phyloP scores from a whole-genome alignment of 805 yeast species.

The Priceomyces melissophilus region DNA sequence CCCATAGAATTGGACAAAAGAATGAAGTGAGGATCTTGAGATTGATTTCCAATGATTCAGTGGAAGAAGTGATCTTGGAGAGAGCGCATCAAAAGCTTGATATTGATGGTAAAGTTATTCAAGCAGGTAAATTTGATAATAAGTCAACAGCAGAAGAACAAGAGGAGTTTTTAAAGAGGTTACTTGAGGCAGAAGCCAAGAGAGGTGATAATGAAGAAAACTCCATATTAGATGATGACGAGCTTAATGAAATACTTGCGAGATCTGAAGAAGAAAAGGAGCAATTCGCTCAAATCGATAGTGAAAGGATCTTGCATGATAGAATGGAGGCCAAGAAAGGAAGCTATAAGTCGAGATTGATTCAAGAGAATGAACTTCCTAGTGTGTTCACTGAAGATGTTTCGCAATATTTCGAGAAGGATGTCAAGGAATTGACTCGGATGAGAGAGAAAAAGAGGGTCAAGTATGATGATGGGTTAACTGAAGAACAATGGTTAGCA shows the following conservation, averaged over 20 bases:
- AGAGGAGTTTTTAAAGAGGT: constrained; percentile 69
- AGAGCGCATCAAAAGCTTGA: constrained; percentile 81
- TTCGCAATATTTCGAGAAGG: constrained; percentile 47
- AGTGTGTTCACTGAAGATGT: constrained; percentile 70
- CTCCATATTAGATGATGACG: constrained; percentile 60
- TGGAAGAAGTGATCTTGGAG: constrained; percentile 78
- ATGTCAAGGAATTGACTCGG: constrained; percentile 50
- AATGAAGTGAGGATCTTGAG: constrained; percentile 81
- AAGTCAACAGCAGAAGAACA: constrained; percentile 86
- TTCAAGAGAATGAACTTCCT: constrained; percentile 72
- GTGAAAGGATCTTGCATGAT: constrained; percentile 44
- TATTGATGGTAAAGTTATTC: constrained; percentile 86
- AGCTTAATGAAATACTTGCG: constrained; percentile 68
- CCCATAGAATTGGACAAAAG: constrained; percentile 87
- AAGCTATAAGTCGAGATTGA: constrained; percentile 49
- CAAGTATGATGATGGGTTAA: constrained; percentile 82
- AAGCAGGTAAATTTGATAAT: constrained; percentile 87
- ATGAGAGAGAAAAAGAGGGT: constrained; percentile 76
- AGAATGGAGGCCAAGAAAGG: constrained; percentile 28
- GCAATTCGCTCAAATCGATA: constrained; percentile 58
- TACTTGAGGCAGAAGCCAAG: constrained; percentile 66
- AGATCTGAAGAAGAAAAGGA: constrained; percentile 60
- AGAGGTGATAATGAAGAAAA: constrained; percentile 56
- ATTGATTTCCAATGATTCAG: constrained; percentile 73
- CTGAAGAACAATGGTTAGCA: constrained; percentile 91